phyloP scores from a whole-genome alignment of 352 stramenopile species.

The Globisporangium yorkense region DNA sequence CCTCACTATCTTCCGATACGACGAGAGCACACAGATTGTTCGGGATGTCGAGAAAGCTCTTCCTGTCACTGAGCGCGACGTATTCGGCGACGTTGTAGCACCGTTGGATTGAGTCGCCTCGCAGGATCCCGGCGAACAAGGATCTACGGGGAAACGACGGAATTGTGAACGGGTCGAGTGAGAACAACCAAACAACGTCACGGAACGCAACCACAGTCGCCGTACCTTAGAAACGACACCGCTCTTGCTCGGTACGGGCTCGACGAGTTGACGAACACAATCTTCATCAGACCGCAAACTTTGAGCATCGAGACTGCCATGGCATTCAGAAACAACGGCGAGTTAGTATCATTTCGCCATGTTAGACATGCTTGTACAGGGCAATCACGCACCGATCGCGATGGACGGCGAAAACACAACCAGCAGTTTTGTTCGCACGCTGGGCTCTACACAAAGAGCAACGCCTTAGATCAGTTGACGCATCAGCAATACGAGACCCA shows the following conservation, averaged over 20 bases:
- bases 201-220: neutral
- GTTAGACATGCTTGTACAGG: neutral
- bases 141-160: constrained; percentile 20
- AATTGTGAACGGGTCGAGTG: constrained; percentile 1
- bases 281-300: constrained; percentile 32
- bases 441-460: constrained; percentile 4
- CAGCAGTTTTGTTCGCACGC: constrained; percentile 21
- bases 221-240: constrained; percentile 46
- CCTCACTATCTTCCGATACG: constrained; percentile 1
- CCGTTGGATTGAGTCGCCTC: constrained; percentile 34
- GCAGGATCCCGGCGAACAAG: constrained; percentile 41
- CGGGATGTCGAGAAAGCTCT: constrained; percentile 15
- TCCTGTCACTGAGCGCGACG: constrained; percentile 36
- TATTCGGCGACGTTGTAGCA: constrained; percentile 28
- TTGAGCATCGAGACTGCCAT: constrained; percentile 42
- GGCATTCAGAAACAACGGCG: neutral
- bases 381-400: constrained; percentile 20
- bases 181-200: neutral
- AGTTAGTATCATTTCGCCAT: neutral
- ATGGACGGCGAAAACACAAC: constrained; percentile 25
- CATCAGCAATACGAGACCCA: neutral
- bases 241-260: constrained; percentile 28
- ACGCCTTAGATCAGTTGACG: neutral
- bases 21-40: constrained; percentile 33
- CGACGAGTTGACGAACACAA: constrained; percentile 53